phyloP scores from a whole-genome alignment of 2,329 filamentous ascomycete genomes.

The Monilinia polystroma region DNA sequence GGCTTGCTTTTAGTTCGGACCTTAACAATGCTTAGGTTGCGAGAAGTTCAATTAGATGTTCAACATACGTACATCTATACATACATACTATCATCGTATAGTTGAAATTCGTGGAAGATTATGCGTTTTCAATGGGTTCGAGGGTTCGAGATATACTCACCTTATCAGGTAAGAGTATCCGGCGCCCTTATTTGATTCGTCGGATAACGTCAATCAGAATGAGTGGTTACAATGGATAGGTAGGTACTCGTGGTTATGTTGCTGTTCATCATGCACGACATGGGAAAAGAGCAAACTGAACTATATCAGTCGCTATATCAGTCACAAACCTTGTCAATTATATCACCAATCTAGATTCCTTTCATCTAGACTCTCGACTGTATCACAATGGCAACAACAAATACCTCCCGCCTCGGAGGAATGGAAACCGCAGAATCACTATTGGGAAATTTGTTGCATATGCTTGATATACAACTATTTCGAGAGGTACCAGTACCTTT shows the following conservation, averaged over 20 bases:
- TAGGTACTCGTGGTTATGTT: too few species aligned
- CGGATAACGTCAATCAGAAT: background rate
- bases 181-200: background rate
- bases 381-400: background rate
- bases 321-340: too few species aligned
- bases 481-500: background rate
- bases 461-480: background rate
- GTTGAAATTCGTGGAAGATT: too few species aligned
- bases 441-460: background rate
- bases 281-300: background rate
- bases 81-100: background rate
- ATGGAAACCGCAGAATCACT: background rate
- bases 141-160: background rate
- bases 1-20: too few species aligned
- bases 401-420: background rate
- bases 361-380: too few species aligned
- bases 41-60: background rate
- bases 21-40: background rate
- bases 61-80: too few species aligned
- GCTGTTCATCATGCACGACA: background rate
- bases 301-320: background rate
- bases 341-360: background rate
- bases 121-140: background rate
- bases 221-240: background rate
- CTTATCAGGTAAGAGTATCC: constrained; percentile 1